Base-by-base conservation (phyloP, 352 stramenopile genomes). In the Phytophthora idaei region DNA sequence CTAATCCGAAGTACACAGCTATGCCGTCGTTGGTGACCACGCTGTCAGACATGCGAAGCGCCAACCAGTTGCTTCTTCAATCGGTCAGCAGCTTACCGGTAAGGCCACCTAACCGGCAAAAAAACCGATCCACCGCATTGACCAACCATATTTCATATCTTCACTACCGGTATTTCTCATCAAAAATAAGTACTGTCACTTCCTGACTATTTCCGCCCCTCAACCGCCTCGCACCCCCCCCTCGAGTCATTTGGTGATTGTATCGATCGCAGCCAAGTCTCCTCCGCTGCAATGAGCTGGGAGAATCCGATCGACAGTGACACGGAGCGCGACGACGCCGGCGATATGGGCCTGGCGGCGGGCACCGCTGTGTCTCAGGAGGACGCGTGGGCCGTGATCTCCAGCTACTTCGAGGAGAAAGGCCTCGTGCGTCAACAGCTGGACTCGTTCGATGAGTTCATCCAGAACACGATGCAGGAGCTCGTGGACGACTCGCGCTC, bases 361-460 rank as follows among this genome's bases (percentile, higher is more conserved):
- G 76, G 81, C 64, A 81, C 97, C 28, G 90, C 83, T 46, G 97
- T 99, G 17, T 99, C 97, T 10, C 97, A 99, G 78, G 98, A 99
- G 69, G 97, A 99, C 76, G 96, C 97, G 15, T 99, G 98, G 98
- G 95, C 96, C 34, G 97, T 99, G 29, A 99, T 99, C 75, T 98
- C 82, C 59, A 90, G 89, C 31, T 99, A 99, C 81, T 99, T 99
- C 75, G 96, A 99, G 75, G 98, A 99, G 80, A 99, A 99, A 71
- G 98, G 98, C 2, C 90, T 99, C 6, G 98, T 99, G 47, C 90
- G 97, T 37, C 98, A 99, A 78, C 98, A 99, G 77, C 81, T 99
- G 29, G 98, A 99, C 76, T 99, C 97, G 42, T 99, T 99, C 81
- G 97, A 99, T 76, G 96, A 99, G 86, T 99, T 99, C 77, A 99